Evolutionary conservation across 176 grass and related monocot species (phyloP).

Genomic region (Metroxylon sagu): DNA sequence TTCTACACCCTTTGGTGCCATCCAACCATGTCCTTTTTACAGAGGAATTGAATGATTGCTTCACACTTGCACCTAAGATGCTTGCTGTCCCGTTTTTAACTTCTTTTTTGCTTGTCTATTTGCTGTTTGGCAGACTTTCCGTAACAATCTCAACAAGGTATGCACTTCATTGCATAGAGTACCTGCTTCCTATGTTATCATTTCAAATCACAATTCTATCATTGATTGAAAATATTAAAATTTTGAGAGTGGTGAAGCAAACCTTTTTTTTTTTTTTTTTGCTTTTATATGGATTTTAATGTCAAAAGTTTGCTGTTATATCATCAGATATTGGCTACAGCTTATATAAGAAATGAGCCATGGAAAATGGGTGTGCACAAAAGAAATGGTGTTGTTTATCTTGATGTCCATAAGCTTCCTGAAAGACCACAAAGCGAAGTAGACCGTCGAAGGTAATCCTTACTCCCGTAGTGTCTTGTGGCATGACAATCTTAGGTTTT

Average conservation of each 20-base stretch:
- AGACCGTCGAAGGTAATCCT: constrained; percentile 57
- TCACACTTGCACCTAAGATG: too few relatives aligned
- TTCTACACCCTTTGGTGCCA: not conserved
- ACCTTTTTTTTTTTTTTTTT: rapidly evolving
- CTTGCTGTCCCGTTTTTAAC: not conserved
- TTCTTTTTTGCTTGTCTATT: constrained; percentile 8
- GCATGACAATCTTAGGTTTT: too few relatives aligned
- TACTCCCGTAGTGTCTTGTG: not conserved
- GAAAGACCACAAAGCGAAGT: constrained; percentile 72
- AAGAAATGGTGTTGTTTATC: constrained; percentile 83
- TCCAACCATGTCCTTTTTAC: constrained; percentile 12
- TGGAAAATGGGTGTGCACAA: constrained; percentile 99
- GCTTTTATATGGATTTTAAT: too few relatives aligned
- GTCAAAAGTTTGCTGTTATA: constrained; percentile 4
- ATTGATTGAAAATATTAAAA: too few relatives aligned
- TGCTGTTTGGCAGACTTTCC: constrained; percentile 78
- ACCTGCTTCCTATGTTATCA: too few relatives aligned
- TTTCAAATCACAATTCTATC: too few relatives aligned
- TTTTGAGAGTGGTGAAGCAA: too few relatives aligned
- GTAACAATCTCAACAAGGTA: constrained; percentile 99
- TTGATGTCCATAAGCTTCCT: constrained; percentile 96
- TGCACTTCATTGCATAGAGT: constrained; percentile 1
- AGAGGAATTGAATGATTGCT: too few relatives aligned
- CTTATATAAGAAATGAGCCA: constrained; percentile 84
- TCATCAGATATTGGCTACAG: constrained; percentile 80